phyloP scores from a whole-genome alignment of 2,329 filamentous ascomycete genomes.

The Lachnum nothofagi region DNA sequence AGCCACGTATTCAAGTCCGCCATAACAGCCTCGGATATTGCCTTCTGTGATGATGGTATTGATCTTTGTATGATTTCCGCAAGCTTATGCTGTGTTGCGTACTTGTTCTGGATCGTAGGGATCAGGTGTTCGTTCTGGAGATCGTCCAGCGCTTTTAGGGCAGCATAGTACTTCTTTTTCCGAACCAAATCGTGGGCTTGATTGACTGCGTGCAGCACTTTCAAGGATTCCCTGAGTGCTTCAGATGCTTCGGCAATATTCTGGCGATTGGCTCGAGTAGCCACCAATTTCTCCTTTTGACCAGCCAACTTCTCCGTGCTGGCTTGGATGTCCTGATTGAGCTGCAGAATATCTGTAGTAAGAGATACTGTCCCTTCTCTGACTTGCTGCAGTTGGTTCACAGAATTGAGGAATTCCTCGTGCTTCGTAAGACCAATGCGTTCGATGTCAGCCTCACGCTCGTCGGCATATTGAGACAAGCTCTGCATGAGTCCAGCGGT shows the following conservation, averaged over 20 bases:
- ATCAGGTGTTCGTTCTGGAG: slow-evolving; percentile 90
- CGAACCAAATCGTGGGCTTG: slow-evolving; percentile 86
- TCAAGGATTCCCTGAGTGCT: slow-evolving; percentile 83
- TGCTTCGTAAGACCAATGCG: slow-evolving; percentile 91
- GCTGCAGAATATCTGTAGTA: slow-evolving; percentile 82
- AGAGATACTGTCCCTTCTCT: slow-evolving; percentile 84
- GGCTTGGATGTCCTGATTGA: slow-evolving; percentile 91
- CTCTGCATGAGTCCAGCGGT: slow-evolving; percentile 70
- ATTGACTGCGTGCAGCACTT: slow-evolving; percentile 87
- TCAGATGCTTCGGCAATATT: slow-evolving; percentile 92
- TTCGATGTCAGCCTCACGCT: slow-evolving; percentile 88
- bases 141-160: slow-evolving; percentile 88
- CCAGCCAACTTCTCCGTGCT: slow-evolving; percentile 91
- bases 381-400: slow-evolving; percentile 88
- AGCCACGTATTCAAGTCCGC: slow-evolving; percentile 95
- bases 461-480: slow-evolving; percentile 74
- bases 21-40: slow-evolving; percentile 96
- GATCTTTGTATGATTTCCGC: slow-evolving; percentile 95
- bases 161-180: slow-evolving; percentile 93
- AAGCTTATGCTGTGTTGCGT: slow-evolving; percentile 89
- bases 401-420: slow-evolving; percentile 89
- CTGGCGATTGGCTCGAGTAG: slow-evolving; percentile 84
- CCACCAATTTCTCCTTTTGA: slow-evolving; percentile 90
- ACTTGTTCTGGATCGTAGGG: slow-evolving; percentile 68
- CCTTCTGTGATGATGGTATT: slow-evolving; percentile 84